Evolutionary conservation across 306 rosid genomes (phyloP).

Genomic region (Castanospermum australe): DNA sequence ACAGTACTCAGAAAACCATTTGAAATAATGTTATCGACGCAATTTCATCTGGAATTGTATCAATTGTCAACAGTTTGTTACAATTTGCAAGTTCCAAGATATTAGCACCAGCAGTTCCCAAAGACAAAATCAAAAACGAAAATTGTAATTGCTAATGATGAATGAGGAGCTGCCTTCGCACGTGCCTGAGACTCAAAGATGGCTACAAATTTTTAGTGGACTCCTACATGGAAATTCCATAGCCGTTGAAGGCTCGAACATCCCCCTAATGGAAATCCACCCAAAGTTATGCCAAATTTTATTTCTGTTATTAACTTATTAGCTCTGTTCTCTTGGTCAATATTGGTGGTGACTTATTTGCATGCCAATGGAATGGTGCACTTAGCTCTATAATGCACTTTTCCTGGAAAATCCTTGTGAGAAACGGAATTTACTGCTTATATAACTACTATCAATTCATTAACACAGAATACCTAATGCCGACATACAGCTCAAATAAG

Average conservation of each 20-base stretch:
- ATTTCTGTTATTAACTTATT: neutral
- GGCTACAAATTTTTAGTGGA: constrained; percentile 36
- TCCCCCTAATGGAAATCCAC: constrained; percentile 16
- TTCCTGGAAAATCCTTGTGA: constrained; percentile 17
- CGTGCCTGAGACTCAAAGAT: constrained; percentile 22
- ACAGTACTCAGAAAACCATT: neutral
- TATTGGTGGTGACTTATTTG: constrained; percentile 34
- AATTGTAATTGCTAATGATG: neutral
- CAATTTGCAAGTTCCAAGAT: constrained; percentile 1
- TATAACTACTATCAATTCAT: neutral
- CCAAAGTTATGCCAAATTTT: constrained; percentile 8
- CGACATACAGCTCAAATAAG: constrained; percentile 3
- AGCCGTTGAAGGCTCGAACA: too few relatives aligned
- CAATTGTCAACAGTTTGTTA: neutral
- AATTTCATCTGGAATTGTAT: neutral
- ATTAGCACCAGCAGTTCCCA: constrained; percentile 32
- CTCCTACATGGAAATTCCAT: constrained; percentile 40
- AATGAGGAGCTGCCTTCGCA: constrained; percentile 22
- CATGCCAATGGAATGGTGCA: constrained; percentile 33
- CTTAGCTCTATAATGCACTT: constrained; percentile 11
- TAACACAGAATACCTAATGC: neutral
- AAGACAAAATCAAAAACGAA: constrained; percentile 9
- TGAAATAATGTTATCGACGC: neutral
- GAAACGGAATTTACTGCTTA: constrained; percentile 1
- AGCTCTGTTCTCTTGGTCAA: constrained; percentile 29